Base-by-base conservation (phyloP, 192 early-diverging fungal genomes). In the Linnemannia zychae region DNA sequence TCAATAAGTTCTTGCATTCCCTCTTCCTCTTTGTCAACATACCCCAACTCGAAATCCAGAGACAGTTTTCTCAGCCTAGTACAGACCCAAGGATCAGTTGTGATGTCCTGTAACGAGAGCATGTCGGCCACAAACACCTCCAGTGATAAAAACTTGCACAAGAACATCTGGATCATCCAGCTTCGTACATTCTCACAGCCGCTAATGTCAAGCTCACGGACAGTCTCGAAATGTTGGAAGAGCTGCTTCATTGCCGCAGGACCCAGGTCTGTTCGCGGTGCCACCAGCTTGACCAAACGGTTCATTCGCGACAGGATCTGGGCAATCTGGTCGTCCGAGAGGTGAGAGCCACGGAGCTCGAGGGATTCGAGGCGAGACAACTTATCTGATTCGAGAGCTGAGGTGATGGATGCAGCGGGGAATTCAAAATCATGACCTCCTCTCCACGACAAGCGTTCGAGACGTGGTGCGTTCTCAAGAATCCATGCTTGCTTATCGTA, bases 41-140 rank as follows among this genome's bases (percentile, higher is more conserved):
- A 69, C 38, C 67, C 67, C 18, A 69, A n/a, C 67, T 69, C 67
- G 40, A 69, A 40, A 40, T 69, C 67, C 20, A 69, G 13, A 0
- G 67, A 40, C 34, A 69, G 7, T 34, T 69, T 40, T 20, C 67
- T 20, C 0, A 69, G 33, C 38, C 33, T 22, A 7, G 18, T n/a
- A 7, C 67, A 69, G 17, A 44, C 67, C 67, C 67, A 69, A 13
- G 67, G 67, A 22, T 69, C 67, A 4, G 36, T 40, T 0, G 38
- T 69, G 7, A 69, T 69, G 13, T 69, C 67, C 38, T 69, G 34
- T 0, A 69, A 9, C n/a, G 67, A 69, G 40, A 69, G 34, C 38
- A 40, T 69, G 34, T 69, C 67, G 18, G 67, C 67, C 37, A 69
- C 20, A 40, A 69, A 69, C 18, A 69, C 67, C 34, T 69, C 67